These are phyloP conservation scores for Penicillium turbatum DNA, from an alignment of 495 filamentous ascomycete species.

Conservation along the genomic window DNA sequence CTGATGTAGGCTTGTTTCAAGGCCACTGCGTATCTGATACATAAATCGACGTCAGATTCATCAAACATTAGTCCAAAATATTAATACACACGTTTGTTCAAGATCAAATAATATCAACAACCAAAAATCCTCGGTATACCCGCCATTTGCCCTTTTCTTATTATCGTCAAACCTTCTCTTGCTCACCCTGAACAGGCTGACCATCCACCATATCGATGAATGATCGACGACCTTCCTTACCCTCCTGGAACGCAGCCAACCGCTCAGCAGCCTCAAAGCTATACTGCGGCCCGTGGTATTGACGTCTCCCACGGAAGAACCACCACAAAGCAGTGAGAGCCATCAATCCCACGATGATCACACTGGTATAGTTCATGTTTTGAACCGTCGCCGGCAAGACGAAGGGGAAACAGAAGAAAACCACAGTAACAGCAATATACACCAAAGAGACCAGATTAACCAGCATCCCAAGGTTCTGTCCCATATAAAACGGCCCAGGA, in stretches of 20 bases:
- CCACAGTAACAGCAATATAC: conserved; percentile 61
- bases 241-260: conserved; percentile 22
- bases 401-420: conserved; percentile 71
- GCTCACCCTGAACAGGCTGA: conserved; percentile 2
- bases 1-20: not conserved
- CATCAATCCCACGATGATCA: conserved; percentile 56
- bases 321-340: conserved; percentile 34
- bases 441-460: conserved; percentile 54
- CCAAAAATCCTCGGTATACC: not conserved
- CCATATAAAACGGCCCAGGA: conserved; percentile 65
- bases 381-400: conserved; percentile 46
- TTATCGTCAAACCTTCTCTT: conserved; percentile 9
- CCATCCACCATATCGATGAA: conserved; percentile 20
- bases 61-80: not conserved
- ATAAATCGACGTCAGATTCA: not conserved
- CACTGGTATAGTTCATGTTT: conserved; percentile 66
- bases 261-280: conserved; percentile 31
- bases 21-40: not conserved
- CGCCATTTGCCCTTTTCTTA: not conserved
- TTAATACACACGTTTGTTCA: not conserved
- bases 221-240: conserved; percentile 23
- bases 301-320: conserved; percentile 22
- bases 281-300: conserved; percentile 33
- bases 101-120: not conserved
- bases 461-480: conserved; percentile 47